Percentiles rank a stretch among this genome's conserved stretches.
phyloP scores from a whole-genome alignment of 208 protist species.

The Porcisia deanei region DNA sequence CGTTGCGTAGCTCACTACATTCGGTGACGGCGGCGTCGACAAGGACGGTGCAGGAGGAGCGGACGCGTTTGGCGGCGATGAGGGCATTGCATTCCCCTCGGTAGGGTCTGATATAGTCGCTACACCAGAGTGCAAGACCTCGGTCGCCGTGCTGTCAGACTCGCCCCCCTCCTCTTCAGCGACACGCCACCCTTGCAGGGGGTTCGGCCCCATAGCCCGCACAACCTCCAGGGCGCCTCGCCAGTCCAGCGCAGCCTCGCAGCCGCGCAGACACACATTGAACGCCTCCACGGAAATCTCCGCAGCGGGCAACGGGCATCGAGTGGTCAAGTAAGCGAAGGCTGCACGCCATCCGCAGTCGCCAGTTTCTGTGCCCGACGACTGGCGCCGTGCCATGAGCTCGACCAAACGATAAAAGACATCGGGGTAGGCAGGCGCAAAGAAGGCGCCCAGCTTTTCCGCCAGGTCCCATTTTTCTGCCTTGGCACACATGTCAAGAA shows the following conservation, averaged over 20 bases:
- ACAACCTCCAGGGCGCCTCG: conserved; percentile 59
- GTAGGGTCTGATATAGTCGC: background rate
- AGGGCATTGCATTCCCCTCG: background rate
- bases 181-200: conserved; percentile 41
- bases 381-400: conserved; percentile 21
- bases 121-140: background rate
- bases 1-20: conserved; percentile 86
- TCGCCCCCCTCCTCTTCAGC: conserved; percentile 13
- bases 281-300: conserved; percentile 73
- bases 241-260: conserved; percentile 72
- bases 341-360: conserved; percentile 36
- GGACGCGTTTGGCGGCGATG: background rate
- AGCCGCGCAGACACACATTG: conserved; percentile 66
- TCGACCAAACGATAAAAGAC: conserved; percentile 39
- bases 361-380: background rate
- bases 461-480: conserved; percentile 57
- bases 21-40: conserved; percentile 45
- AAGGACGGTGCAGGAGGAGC: background rate
- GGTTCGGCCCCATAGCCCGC: conserved; percentile 79
- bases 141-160: background rate
- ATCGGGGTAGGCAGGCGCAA: conserved; percentile 35
- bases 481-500: conserved; percentile 58
- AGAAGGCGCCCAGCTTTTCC: conserved; percentile 45
- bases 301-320: conserved; percentile 31
- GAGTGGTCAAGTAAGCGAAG: conserved; percentile 42